A percentile compares a stretch with the other conserved stretches of the same genome.
Conservation (phyloP, 1,284 basidiomycete genomes). For the Cutaneotrichosporon daszewskae region DNA sequence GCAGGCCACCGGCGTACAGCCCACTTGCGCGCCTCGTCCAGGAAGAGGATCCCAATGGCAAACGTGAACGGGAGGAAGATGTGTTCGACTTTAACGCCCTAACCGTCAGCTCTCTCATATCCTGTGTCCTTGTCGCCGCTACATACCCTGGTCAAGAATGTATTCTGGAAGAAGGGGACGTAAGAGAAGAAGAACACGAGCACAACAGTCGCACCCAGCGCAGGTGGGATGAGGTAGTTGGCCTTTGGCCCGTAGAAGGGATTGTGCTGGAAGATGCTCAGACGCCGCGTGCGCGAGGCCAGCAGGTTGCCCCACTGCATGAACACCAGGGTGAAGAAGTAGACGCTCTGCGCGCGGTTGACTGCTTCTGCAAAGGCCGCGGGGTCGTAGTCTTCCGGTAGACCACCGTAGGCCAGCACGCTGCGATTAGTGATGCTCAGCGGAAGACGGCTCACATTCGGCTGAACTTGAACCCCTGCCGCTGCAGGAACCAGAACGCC, state of each 20-base stretch:
- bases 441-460: too few relatives aligned
- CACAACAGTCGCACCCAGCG: conserved; percentile 50
- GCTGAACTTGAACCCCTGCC: conserved; percentile 56
- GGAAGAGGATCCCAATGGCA: conserved; percentile 28
- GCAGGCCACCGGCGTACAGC: conserved; percentile 43
- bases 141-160: conserved; percentile 56
- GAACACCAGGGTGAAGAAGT: conserved; percentile 61
- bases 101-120: too few relatives aligned
- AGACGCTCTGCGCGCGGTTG: conserved; percentile 51
- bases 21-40: conserved; percentile 50
- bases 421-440: too few relatives aligned
- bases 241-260: conserved; percentile 38
- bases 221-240: conserved; percentile 52
- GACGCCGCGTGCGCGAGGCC: conserved; percentile 52
- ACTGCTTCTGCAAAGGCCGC: conserved; percentile 48
- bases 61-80: conserved; percentile 53
- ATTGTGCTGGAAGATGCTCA: conserved; percentile 52
- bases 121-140: conserved; percentile 20
- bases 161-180: conserved; percentile 55
- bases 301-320: conserved; percentile 63
- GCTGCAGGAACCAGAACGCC: conserved; percentile 52
- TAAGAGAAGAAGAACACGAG: conserved; percentile 57
- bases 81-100: conserved; percentile 53
- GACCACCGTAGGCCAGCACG: conserved; percentile 53
- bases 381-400: conserved; percentile 40